Evolutionary conservation across 2,329 filamentous ascomycete species (phyloP), one percentile per base, ranked within the genome.

Genomic region (Ceratocystis smalleyi): DNA sequence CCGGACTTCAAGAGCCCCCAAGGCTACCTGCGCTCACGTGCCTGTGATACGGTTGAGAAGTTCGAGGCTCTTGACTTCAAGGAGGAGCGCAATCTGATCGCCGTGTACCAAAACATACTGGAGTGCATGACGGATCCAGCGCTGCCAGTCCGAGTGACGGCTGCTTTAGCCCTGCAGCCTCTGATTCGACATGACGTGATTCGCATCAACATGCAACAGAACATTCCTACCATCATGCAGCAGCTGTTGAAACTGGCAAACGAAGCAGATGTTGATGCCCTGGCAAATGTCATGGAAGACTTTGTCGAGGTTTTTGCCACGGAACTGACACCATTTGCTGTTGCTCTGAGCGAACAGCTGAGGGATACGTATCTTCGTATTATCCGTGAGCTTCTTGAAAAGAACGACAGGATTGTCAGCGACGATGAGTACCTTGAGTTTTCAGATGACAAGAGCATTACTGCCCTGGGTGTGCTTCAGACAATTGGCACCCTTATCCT

Each of bases 261-360:
- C 72, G 94, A 99, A 75, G 94, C 95, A 66, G 94, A 99, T 72
- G 92, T 99, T 59, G 94, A 99, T 74, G 91, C 94, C 4, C 80
- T 99, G 49, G 92, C 94, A 24, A 97, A 97, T 71, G 94, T 99
- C 47, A 99, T 99, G 94, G 94, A 99, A 75, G 94, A 99, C 72
- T 99, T 99, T 72, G 94, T 99, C 57, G 94, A 99, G 74, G 91
- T 97, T 1, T 99, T 99, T 72, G 92, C 94, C n/a, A 83, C 90
- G 2, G 94, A 99, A 73, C 81, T 99, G 59, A 97, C 94, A 5
- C 94, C 94, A 2, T 99, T 99, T 71, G 94, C 94, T 10, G 92
- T 99, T 40, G 94, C 94, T 3, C 80, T 99, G 3, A 96, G 91
- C 71, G 91, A 97, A 76, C 94, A 99, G 75, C 80, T 99, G 59